Evolutionary conservation across 805 yeast species (phyloP).

Genomic region (Ogataea angusta): DNA sequence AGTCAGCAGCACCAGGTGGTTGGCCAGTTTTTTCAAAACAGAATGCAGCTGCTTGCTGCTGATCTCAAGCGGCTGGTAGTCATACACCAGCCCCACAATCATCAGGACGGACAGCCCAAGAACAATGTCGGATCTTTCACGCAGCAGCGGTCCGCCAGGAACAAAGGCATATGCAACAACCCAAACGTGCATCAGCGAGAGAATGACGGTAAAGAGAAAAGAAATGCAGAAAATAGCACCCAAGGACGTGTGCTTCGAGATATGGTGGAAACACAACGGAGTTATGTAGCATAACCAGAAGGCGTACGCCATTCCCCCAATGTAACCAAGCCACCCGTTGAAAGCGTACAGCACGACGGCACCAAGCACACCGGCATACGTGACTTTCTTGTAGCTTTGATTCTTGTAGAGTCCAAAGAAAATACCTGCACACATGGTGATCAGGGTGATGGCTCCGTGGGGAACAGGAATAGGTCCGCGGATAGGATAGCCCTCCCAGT

Average conservation of each 20-base stretch:
- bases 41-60: conserved; percentile 8
- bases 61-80: conserved; percentile 12
- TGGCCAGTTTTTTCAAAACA: conserved; percentile 20
- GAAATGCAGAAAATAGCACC: conserved; percentile 50
- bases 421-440: conserved; percentile 56
- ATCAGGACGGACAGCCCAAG: conserved; percentile 52
- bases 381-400: conserved; percentile 18
- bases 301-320: conserved; percentile 65
- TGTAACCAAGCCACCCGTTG: conserved; percentile 68
- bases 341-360: conserved; percentile 47
- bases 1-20: conserved; percentile 34
- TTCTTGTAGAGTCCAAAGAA: conserved; percentile 42
- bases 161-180: conserved; percentile 98
- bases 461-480: conserved; percentile 85
- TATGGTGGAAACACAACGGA: conserved; percentile 57
- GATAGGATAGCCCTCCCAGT: conserved; percentile 95
- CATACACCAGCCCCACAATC: conserved; percentile 47
- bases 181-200: conserved; percentile 88
- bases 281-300: conserved; percentile 60
- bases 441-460: conserved; percentile 67
- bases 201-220: conserved; percentile 46
- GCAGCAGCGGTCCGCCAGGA: conserved; percentile 82
- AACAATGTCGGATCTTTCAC: conserved; percentile 85
- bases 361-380: conserved; percentile 44
- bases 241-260: conserved; percentile 38